Base-by-base conservation (phyloP, 2,329 filamentous ascomycete species). In the Aspergillus arachidicola region DNA sequence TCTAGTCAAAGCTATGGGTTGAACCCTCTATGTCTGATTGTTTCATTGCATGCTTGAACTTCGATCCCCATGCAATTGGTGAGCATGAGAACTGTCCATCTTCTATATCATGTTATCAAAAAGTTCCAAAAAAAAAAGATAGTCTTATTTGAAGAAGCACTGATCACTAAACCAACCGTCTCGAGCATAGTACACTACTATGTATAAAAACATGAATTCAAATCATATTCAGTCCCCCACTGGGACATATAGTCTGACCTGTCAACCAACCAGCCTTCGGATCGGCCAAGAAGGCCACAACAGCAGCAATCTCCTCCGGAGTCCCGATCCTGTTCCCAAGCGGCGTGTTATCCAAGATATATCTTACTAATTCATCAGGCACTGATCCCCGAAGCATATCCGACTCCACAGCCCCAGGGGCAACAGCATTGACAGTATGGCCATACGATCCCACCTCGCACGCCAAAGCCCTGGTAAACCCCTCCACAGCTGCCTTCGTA, bases 401-500 rank as follows among this genome's bases (percentile, higher is more conserved):
- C 19, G 58, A 5, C 38, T 48, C 54, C 51, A 58, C 48, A 4
- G 57, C 57, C 2, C 60, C 63, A 1, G 63, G 60, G 23, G 43
- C 46, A 4, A 65, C 28, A 32, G 41, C 57, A 41, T 65, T 65
- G 2, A 65, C 63, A 0, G 63, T 63, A 26, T 41, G 48, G 2
- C 58, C 64, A 21, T 46, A 28, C 2, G 14, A 14, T 2, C 62
- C 62, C 1, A 63, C 41, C 9, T 65, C 64, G 14, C 30, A 45
- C 2, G 63, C 63, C 59, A 61, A 55, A 7, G 50, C 26, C 7
- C 48, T 30, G 9, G 63, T 62, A 9, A 64, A 62, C 9, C 46
- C 45, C 26, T 64, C 57, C 30, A 64, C 36, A 11, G 63, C 63
- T 3, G 48, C 59, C 23, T 64, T 64, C 6, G 63, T 28, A 1